phyloP scores from a whole-genome alignment of 148 eudicot genomes.

The Dianthus caryophyllus region DNA sequence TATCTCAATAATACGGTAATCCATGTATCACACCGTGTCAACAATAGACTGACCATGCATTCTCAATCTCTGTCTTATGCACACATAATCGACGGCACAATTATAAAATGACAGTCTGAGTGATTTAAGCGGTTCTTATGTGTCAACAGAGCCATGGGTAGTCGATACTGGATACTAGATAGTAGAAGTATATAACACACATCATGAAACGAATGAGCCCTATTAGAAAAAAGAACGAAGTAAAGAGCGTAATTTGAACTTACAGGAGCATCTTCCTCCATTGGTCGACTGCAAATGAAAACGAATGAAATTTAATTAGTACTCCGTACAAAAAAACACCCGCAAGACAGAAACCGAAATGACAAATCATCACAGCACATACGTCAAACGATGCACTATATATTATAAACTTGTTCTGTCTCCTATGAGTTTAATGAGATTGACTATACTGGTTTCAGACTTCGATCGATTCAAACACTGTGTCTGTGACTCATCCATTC shows the following conservation, averaged over 20 bases:
- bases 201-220: neutral
- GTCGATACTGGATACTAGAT: neutral
- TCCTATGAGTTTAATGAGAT: too few species aligned
- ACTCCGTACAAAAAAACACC: neutral
- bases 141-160: neutral
- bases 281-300: constrained; percentile 55
- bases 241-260: constrained; percentile 20
- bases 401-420: too few species aligned
- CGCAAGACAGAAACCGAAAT: neutral
- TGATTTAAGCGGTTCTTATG: neutral
- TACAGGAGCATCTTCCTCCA: constrained; percentile 75
- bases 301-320: constrained; percentile 3
- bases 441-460: too few species aligned
- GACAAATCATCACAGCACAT: neutral
- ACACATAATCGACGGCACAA: neutral
- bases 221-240: neutral
- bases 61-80: neutral
- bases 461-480: too few species aligned
- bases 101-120: neutral
- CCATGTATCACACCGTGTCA: neutral
- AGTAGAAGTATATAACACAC: neutral
- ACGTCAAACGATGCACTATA: neutral
- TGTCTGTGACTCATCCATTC: too few species aligned
- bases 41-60: neutral
- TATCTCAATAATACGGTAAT: too few species aligned